Percentiles rank a stretch among this genome's conserved stretches.
phyloP scores from a whole-genome alignment of 306 rosid genomes.

The Inga laurina region DNA sequence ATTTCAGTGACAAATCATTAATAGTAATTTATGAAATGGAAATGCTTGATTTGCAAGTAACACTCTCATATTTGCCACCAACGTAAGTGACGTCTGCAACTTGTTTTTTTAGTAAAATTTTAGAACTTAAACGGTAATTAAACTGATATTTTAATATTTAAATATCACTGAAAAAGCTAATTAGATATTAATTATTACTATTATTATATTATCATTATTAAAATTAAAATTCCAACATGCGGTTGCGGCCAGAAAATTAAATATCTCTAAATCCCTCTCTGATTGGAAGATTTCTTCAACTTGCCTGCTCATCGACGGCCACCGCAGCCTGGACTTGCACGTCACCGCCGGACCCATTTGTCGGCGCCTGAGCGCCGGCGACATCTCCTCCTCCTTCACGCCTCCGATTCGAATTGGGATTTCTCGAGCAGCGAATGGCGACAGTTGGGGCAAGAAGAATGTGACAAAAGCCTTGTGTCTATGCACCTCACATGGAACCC shows the following conservation, averaged over 20 bases:
- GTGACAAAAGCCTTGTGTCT: slow-evolving; percentile 77
- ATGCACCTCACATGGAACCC: slow-evolving; percentile 85
- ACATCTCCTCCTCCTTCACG: neutral
- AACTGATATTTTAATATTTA: neutral
- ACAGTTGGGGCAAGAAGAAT: slow-evolving; percentile 91
- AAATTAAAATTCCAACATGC: neutral
- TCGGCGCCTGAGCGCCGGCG: slow-evolving; percentile 9
- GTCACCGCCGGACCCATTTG: slow-evolving; percentile 26
- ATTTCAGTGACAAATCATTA: neutral
- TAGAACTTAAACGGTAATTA: neutral
- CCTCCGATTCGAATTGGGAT: neutral
- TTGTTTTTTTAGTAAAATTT: no score
- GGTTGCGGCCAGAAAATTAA: neutral
- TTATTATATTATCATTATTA: no score
- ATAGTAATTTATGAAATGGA: neutral
- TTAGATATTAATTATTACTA: neutral
- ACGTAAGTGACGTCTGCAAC: neutral
- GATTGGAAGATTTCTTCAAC: slow-evolving; percentile 25
- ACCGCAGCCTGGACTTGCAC: slow-evolving; percentile 28
- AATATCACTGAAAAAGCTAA: neutral
- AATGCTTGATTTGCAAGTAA: neutral
- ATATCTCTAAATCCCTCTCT: neutral
- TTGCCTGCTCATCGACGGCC: slow-evolving; percentile 30
- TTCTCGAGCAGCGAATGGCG: slow-evolving; percentile 57
- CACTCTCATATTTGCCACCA: neutral